Evolutionary conservation across 352 stramenopile species (phyloP), one percentile per base, ranked within the genome.

Genomic region (Phytophthora citrophthora): DNA sequence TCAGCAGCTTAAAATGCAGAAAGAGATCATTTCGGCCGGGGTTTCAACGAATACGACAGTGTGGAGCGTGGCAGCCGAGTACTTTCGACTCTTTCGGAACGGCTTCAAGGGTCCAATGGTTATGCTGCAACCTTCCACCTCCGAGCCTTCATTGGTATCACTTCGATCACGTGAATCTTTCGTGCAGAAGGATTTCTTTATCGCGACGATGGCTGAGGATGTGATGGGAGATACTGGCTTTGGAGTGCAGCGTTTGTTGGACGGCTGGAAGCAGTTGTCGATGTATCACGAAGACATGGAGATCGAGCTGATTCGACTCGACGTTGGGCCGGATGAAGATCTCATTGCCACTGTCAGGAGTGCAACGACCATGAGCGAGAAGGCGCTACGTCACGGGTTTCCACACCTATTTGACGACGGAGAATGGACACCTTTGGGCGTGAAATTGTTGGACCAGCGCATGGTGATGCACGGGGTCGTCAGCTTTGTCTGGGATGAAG

Each of bases 21-120:
- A 45, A 24, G 45, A 50, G 18, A n/a, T 49, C 45, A 48, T 63
- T 45, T 56, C 26, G 2, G 34, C 24, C 8, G 45, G 55, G 0
- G 45, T 64, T 4, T 29, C 34, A 34, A 57, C 55, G 16, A 55
- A 44, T 46, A 45, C 36, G 13, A 64, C 55, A 13, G 45, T 50
- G 16, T 64, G 55, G 55, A 57, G 45, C 18, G 36, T 63, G 3
- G 45, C 45, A 7, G 55, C 26, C 3, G 55, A 63, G 34, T 63
- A 63, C 45, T 63, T 63, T 49, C 55, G 36, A 23, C 55, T 64
- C 5, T 64, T 64, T 24, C 39, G 38, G 36, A 58, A 64, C 56
- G 47, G 56, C 3, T 64, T 29, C 29, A 50, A 52, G 27, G 36
- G 16, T 1, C 55, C 55, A 0, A 56, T 45, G n/a, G 15, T 20